Conservation (phyloP, 176 grass and related monocot genomes). For the Oryza brachyantha region DNA sequence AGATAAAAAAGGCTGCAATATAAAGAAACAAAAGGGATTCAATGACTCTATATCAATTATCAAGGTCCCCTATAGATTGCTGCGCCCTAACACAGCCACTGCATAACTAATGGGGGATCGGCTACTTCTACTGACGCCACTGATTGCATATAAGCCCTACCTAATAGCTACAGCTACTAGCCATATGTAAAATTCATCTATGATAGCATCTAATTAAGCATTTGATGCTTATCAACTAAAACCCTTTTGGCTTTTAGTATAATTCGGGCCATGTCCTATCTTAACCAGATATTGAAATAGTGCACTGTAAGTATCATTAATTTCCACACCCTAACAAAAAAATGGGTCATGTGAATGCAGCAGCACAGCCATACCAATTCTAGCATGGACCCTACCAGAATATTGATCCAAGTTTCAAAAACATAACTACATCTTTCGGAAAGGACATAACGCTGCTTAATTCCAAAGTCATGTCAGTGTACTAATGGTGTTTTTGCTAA, state of each 20-base stretch:
- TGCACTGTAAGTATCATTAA: background rate
- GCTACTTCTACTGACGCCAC: conserved; percentile 18
- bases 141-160: background rate
- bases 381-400: background rate
- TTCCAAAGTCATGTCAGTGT: background rate
- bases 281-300: background rate
- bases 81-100: background rate
- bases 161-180: background rate
- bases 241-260: background rate
- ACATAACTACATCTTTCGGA: background rate
- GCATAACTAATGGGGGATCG: background rate
- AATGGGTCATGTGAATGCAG: background rate
- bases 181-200: background rate
- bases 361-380: background rate
- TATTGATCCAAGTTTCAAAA: background rate
- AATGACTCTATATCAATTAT: background rate
- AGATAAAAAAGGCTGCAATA: background rate
- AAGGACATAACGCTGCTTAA: background rate
- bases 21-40: background rate
- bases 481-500: background rate
- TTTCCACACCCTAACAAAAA: background rate
- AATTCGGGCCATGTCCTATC: background rate
- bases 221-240: background rate
- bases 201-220: background rate
- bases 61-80: background rate